Conservation (phyloP, 1,139 yeast genomes). For the Candida sojae region DNA sequence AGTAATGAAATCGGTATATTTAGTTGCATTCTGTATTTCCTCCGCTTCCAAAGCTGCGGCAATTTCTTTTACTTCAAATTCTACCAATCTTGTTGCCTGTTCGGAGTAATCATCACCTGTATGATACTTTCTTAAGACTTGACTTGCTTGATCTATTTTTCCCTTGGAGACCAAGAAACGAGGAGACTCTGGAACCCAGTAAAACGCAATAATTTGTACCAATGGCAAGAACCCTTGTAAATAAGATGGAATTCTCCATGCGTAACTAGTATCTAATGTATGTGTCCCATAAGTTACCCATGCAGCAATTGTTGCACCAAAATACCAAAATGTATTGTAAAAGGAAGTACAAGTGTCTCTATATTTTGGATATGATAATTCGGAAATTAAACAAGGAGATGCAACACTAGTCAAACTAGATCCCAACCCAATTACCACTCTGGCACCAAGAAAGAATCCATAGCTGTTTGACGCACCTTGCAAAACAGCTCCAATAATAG, state of each 20-base stretch:
- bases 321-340: slow-evolving; percentile 51
- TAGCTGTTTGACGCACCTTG: slow-evolving; percentile 44
- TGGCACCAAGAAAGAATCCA: slow-evolving; percentile 39
- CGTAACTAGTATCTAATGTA: slow-evolving; percentile 23
- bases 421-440: slow-evolving; percentile 47
- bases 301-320: slow-evolving; percentile 59
- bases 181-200: slow-evolving; percentile 50
- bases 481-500: slow-evolving; percentile 39
- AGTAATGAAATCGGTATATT: slow-evolving; percentile 38
- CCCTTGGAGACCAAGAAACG: slow-evolving; percentile 40
- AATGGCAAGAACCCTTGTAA: slow-evolving; percentile 43
- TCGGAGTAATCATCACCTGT: slow-evolving; percentile 35
- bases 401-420: slow-evolving; percentile 35
- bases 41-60: slow-evolving; percentile 39
- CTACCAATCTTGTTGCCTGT: slow-evolving; percentile 34
- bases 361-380: slow-evolving; percentile 48
- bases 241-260: slow-evolving; percentile 51
- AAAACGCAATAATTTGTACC: slow-evolving; percentile 24
- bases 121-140: slow-evolving; percentile 44
- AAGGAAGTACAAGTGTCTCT: slow-evolving; percentile 47
- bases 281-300: slow-evolving; percentile 54
- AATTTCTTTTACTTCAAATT: slow-evolving; percentile 49
- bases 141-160: slow-evolving; percentile 36
- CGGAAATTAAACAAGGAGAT: slow-evolving; percentile 43
- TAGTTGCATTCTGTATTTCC: slow-evolving; percentile 22